Evolutionary conservation across 75 land plant genomes (phyloP).

Genomic region (Pinus tabuliformis): DNA sequence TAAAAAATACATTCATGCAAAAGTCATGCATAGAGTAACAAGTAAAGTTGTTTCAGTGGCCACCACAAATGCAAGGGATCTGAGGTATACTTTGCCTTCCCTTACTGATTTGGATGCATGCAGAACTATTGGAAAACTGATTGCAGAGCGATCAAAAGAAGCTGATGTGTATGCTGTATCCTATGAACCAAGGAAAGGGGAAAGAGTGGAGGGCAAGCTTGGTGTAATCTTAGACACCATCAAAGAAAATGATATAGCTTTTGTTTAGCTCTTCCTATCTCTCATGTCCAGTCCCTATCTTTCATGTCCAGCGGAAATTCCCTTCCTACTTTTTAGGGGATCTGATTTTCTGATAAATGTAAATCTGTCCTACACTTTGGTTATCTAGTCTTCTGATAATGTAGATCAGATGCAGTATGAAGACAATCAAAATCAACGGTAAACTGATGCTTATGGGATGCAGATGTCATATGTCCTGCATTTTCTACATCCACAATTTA

Average conservation of each 20-base stretch:
- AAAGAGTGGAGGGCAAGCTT: constrained; percentile 78
- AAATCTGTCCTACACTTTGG: too few relatives aligned
- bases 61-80: constrained; percentile 85
- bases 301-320: too few relatives aligned
- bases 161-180: constrained; percentile 92
- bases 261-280: constrained; percentile 28
- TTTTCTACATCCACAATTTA: too few relatives aligned
- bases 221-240: constrained; percentile 77
- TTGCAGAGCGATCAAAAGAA: constrained; percentile 88
- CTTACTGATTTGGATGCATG: constrained; percentile 79
- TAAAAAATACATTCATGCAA: constrained; percentile 77
- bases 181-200: constrained; percentile 71
- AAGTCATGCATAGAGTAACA: constrained; percentile 91
- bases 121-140: constrained; percentile 67
- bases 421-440: too few relatives aligned
- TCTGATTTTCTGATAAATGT: too few relatives aligned
- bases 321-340: too few relatives aligned
- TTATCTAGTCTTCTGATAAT: too few relatives aligned
- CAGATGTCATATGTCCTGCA: too few relatives aligned
- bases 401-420: too few relatives aligned
- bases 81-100: constrained; percentile 73
- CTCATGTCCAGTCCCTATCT: too few relatives aligned
- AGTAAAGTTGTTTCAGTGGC: constrained; percentile 89
- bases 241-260: constrained; percentile 74
- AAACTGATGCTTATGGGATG: too few relatives aligned